These are phyloP conservation scores for Myriosclerotinia duriaeana DNA, from an alignment of 2,329 filamentous ascomycete genomes.

Conservation along the genomic window DNA sequence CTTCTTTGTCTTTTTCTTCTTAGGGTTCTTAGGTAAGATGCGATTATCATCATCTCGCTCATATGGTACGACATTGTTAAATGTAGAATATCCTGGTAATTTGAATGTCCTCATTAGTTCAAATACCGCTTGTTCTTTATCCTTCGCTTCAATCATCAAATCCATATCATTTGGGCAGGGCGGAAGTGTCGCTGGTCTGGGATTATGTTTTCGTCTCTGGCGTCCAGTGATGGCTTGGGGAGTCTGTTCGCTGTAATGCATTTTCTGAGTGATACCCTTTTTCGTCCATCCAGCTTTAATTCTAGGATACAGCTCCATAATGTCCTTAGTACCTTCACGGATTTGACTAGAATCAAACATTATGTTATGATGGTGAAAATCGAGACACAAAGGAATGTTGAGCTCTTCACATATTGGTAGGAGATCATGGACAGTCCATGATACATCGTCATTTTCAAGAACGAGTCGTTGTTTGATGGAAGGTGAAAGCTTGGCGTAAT, in stretches of 20 bases:
- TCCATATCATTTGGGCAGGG: constrained; percentile 84
- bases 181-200: constrained; percentile 75
- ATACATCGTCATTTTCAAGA: constrained; percentile 91
- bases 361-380: constrained; percentile 96
- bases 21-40: constrained; percentile 48
- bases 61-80: constrained; percentile 77
- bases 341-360: constrained; percentile 71
- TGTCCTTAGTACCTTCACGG: constrained; percentile 81
- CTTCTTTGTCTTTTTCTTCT: constrained; percentile 45
- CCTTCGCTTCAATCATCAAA: constrained; percentile 98
- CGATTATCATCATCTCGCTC: constrained; percentile 74
- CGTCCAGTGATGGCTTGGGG: constrained; percentile 72
- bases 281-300: constrained; percentile 82
- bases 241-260: constrained; percentile 90
- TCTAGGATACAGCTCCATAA: constrained; percentile 69
- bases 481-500: constrained; percentile 57
- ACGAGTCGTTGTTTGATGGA: constrained; percentile 79
- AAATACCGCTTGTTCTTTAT: constrained; percentile 96
- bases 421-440: constrained; percentile 88
- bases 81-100: constrained; percentile 72
- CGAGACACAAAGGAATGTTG: constrained; percentile 89
- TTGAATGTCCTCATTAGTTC: constrained; percentile 88
- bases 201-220: constrained; percentile 81
- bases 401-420: constrained; percentile 88
- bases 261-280: constrained; percentile 87